Evolutionary conservation across 371 early-diverging fungal genomes (phyloP), one percentile per base, ranked within the genome.

Genomic region (Mortierella sp.): DNA sequence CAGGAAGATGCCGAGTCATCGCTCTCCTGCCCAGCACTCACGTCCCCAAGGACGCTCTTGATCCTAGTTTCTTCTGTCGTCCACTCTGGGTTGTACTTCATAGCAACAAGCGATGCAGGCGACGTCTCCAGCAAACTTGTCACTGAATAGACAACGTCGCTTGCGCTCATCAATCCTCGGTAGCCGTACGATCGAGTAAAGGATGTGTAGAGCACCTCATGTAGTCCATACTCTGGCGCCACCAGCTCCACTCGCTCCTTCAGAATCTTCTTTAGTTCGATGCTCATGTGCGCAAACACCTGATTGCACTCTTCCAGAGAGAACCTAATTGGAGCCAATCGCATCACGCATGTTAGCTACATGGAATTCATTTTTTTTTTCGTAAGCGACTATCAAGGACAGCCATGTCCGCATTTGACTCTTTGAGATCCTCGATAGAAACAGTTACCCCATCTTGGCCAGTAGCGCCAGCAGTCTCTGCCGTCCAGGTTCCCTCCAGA

Each of bases 401-500:
- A 9, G 5, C 37, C 28, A 50, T 34, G 34, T 5, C 16, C 28
- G 21, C 51, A 40, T 6, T 40, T 40, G 43, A 40, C 19, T 44
- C 0, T 16, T 43, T 40, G 2, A 40, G 11, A 28, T 26, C 26
- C 24, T 28, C 37, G 2, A 21, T 28, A 21, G 24, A 21, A 48
- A 48, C 43, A 2, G 77, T 50, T 81, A 84, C 85, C 98, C 98
- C 93, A 97, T 96, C 82, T 96, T 95, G 67, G 96, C 97, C 75
- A 98, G 87, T 82, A 98, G 88, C 51, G 95, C 93, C 53, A 92
- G 89, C 50, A 98, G 88, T 50, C 94, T 89, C 82, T 92, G 91
- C 71, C 95, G 91, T 14, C 98, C 98, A 69, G 90, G 91, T 72
- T 95, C 95, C 57, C 93, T 92, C 98, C 98, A 97, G 2, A 96